A percentile compares a stretch with the other conserved stretches of the same genome.
Conservation (phyloP, 371 early-diverging fungal genomes). For the Saksenaea vasiformis region DNA sequence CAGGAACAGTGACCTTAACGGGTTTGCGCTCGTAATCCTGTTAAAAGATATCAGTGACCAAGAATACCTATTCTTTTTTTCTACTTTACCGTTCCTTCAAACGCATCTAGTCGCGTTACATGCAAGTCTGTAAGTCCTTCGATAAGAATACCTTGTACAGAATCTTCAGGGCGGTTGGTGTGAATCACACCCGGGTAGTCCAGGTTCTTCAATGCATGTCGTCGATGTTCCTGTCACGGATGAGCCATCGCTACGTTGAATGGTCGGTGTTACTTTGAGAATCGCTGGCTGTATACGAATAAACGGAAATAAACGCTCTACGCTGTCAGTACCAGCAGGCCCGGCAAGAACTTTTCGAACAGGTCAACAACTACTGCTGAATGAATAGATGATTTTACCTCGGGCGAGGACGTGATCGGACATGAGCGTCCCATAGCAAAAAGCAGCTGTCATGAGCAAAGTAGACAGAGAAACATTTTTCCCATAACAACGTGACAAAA, state of each 20-base stretch:
- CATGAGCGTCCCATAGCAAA: constrained; percentile 49
- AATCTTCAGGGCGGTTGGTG: constrained; percentile 23
- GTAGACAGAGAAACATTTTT: not conserved
- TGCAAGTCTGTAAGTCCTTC: constrained; percentile 28
- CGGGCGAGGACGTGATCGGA: constrained; percentile 28
- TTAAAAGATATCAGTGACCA: not conserved
- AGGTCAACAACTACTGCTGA: not conserved
- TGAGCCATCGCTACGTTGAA: not conserved
- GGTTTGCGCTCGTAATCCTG: constrained; percentile 38
- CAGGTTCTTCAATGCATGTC: constrained; percentile 32
- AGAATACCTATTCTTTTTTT: not conserved
- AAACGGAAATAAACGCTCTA: constrained; percentile 17
- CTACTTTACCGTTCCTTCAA: constrained; percentile 46
- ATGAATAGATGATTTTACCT: constrained; percentile 19
- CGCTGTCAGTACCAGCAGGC: constrained; percentile 13
- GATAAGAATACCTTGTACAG: constrained; percentile 30
- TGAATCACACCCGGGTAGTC: constrained; percentile 40
- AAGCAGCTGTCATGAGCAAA: constrained; percentile 17
- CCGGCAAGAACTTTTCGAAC: constrained; percentile 37
- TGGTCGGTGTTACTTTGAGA: constrained; percentile 23
- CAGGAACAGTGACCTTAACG: constrained; percentile 13
- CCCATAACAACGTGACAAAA: not conserved
- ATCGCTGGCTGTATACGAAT: constrained; percentile 25
- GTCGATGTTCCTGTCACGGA: constrained; percentile 27
- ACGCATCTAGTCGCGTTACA: constrained; percentile 33